Evolutionary conservation across 2,329 filamentous ascomycete species (phyloP).

Genomic region (Cryphonectria nitschkei): DNA sequence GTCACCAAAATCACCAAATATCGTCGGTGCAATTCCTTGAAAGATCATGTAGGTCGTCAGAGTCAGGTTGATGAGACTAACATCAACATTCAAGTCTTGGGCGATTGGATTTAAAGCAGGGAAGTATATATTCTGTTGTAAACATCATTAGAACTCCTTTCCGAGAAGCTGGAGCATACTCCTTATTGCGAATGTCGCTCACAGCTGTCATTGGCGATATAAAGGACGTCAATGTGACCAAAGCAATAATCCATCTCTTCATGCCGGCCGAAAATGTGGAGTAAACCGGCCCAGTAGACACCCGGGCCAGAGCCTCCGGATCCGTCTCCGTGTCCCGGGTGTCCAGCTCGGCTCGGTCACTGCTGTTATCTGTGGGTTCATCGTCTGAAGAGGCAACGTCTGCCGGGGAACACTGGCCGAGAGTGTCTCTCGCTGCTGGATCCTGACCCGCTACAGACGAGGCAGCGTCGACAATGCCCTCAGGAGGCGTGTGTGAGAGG

Average conservation of each 20-base stretch:
- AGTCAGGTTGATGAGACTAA: constrained; percentile 51
- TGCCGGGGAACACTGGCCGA: constrained; percentile 4
- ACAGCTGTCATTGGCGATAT: constrained; percentile 60
- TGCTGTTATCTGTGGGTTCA: constrained; percentile 23
- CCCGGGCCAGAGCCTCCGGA: constrained; percentile 39
- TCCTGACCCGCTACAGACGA: constrained; percentile 23
- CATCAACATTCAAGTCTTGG: constrained; percentile 42
- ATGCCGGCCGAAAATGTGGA: constrained; percentile 45
- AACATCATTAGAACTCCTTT: constrained; percentile 9
- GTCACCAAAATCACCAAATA: constrained; percentile 67
- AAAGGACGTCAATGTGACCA: constrained; percentile 57
- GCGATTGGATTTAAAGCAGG: constrained; percentile 47
- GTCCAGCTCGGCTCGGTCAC: constrained; percentile 19
- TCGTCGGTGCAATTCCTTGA: constrained; percentile 63
- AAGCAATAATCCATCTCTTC: constrained; percentile 56
- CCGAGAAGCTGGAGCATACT: not conserved
- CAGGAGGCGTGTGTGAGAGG: constrained; percentile 12
- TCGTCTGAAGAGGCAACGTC: constrained; percentile 20
- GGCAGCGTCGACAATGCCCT: constrained; percentile 16
- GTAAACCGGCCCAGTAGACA: constrained; percentile 46
- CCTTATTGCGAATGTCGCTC: constrained; percentile 1
- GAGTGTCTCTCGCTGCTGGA: constrained; percentile 9
- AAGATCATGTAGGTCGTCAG: constrained; percentile 67
- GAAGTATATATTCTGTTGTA: constrained; percentile 55
- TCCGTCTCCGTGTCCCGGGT: constrained; percentile 22